Evolutionary conservation across 2,329 filamentous ascomycete genomes (phyloP).

Genomic region (Epichloe coenophiala): DNA sequence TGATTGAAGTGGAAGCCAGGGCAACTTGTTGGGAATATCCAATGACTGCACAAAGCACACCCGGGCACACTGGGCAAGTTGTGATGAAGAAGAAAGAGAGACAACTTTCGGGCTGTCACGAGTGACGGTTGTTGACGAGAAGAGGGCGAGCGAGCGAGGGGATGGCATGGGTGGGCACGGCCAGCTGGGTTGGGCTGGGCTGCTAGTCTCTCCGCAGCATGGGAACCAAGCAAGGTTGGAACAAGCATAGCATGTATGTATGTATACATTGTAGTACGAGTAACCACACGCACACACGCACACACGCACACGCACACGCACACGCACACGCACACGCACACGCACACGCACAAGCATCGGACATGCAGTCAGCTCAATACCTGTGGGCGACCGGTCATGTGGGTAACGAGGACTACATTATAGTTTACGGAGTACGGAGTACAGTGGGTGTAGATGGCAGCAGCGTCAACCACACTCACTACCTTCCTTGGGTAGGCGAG

Average conservation of each 20-base stretch:
- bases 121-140: background rate
- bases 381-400: background rate
- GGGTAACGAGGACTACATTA: background rate
- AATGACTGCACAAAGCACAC: slow-evolving; percentile 9
- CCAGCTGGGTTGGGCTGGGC: background rate
- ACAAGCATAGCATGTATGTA: background rate
- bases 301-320: background rate
- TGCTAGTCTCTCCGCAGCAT: background rate
- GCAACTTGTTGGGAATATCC: slow-evolving; percentile 9
- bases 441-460: no score
- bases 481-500: no score
- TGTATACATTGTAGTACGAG: background rate
- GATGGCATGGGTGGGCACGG: background rate
- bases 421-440: no score
- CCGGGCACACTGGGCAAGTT: background rate
- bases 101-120: background rate
- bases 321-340: background rate
- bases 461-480: no score
- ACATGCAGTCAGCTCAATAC: background rate
- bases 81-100: slow-evolving; percentile 2
- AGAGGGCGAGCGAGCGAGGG: slow-evolving; percentile 1
- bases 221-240: background rate
- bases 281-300: background rate
- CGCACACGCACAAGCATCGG: background rate
- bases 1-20: slow-evolving; percentile 5